Evolutionary conservation across 805 yeast species (phyloP), one percentile per base, ranked within the genome.

Genomic region (Nakazawaea holstii): DNA sequence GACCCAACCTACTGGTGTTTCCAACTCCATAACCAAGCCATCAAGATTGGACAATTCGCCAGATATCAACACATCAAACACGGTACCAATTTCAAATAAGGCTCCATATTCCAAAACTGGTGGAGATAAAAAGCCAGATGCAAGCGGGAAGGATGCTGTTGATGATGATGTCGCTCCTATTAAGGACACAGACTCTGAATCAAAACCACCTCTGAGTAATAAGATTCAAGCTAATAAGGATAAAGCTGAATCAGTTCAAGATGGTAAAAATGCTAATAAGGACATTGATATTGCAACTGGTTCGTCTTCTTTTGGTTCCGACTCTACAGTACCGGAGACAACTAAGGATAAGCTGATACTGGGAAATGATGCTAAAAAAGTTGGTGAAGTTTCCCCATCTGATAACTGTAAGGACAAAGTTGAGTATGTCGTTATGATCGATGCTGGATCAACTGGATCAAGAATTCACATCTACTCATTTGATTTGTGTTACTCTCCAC

Each of bases 391-490:
- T 31, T 29, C 38, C 4, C 14, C 32, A 17, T 39, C 49, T 24
- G 61, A 60, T 17, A 52, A 55, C 17, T 74, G 80, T 58, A 59
- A 52, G 48, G 55, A 64, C 20, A 64, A 68, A 40, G 67, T 77
- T 32, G 85, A 86, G 60, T 92, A 76, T 57, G 97, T 91, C 29
- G 77, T 94, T 24, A 90, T 94, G 97, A 73, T 94, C 48, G 99
- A 94, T 70, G 99, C 99, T 7, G 99, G 99, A 8, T 91, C 98
- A 1, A 85, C 96, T 13, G 99, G 99, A 30, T 90, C 97, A 13
- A 82, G 99, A 65, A 87, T 94, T 35, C 99, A 95, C 66, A 84
- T 94, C 41, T 94, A 95, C 68, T 82, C 86, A 57, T 94, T 94
- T 69, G 87, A 89, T 69, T 82, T 88, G 48, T 91, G 98, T 62